Evolutionary conservation across 1,284 basidiomycete species (phyloP).

Genomic region (Cryptococcus hybrid): DNA sequence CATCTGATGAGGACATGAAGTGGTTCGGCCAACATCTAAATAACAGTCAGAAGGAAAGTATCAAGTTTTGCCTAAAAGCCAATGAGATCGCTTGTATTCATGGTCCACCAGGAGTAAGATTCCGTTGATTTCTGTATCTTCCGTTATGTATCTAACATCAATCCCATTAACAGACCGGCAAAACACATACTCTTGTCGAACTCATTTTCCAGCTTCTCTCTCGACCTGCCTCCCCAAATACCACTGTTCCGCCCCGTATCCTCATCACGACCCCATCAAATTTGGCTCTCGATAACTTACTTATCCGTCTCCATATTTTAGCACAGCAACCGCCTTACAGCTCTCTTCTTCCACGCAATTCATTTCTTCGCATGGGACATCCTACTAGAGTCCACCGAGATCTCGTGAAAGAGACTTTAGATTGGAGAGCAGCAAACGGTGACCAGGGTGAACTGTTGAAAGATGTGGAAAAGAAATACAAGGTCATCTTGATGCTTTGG

Average conservation of each 20-base stretch:
- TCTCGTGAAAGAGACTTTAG: constrained; percentile 77
- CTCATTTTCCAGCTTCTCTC: constrained; percentile 77
- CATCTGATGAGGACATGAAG: constrained; percentile 47
- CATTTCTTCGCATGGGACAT: constrained; percentile 79
- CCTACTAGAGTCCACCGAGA: constrained; percentile 85
- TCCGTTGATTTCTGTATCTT: not conserved
- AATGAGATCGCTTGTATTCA: constrained; percentile 88
- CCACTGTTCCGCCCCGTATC: constrained; percentile 52
- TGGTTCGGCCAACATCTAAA: constrained; percentile 80
- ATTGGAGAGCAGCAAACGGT: constrained; percentile 74
- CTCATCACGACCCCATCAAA: constrained; percentile 54
- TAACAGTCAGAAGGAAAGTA: constrained; percentile 75
- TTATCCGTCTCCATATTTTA: constrained; percentile 64
- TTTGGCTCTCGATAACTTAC: constrained; percentile 67
- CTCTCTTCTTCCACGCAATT: constrained; percentile 38
- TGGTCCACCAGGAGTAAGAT: constrained; percentile 78
- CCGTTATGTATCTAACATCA: not conserved
- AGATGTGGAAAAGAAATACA: constrained; percentile 81
- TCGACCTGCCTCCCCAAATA: constrained; percentile 20
- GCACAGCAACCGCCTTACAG: constrained; percentile 26
- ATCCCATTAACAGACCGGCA: constrained; percentile 60
- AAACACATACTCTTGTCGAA: constrained; percentile 89
- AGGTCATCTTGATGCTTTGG: constrained; percentile 61
- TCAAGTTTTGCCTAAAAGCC: constrained; percentile 44
- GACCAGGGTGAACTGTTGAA: constrained; percentile 75